A percentile compares a stretch with the other conserved stretches of the same genome.
These are phyloP conservation scores for Stereocaulon alpinum DNA, from an alignment of 495 filamentous ascomycete species.

Conservation along the genomic window DNA sequence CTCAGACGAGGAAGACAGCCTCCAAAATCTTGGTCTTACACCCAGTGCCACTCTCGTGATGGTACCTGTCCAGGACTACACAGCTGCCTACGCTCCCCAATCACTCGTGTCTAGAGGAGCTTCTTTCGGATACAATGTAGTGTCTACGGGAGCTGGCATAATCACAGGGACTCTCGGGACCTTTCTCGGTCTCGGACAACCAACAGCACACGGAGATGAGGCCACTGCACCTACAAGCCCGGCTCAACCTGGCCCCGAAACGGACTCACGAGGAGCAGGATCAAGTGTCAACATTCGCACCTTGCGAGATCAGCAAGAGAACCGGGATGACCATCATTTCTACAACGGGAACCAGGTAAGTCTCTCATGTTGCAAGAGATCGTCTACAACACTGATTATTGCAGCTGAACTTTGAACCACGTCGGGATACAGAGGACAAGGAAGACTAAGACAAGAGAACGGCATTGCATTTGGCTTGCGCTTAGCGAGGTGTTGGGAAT, in stretches of 20 bases:
- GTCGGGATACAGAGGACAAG: constrained; percentile 46
- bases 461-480: not conserved
- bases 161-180: constrained; percentile 44
- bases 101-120: constrained; percentile 37
- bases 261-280: constrained; percentile 18
- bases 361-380: not conserved
- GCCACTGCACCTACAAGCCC: constrained; percentile 5
- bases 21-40: constrained; percentile 56
- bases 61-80: constrained; percentile 53
- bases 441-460: constrained; percentile 17
- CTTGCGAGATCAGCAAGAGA: constrained; percentile 42
- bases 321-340: constrained; percentile 49
- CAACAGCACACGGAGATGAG: constrained; percentile 14
- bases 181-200: constrained; percentile 42
- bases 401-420: constrained; percentile 68
- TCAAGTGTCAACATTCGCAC: constrained; percentile 43
- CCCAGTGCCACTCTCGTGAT: constrained; percentile 79
- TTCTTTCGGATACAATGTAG: constrained; percentile 32
- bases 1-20: constrained; percentile 58
- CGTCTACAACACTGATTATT: not conserved
- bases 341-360: constrained; percentile 87
- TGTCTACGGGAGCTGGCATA: constrained; percentile 28
- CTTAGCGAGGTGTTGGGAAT: constrained; percentile 11
- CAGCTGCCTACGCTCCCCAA: constrained; percentile 46
- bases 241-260: not conserved